Conservation (phyloP, 2,329 filamentous ascomycete species). For the Colletotrichum liaoningense region DNA sequence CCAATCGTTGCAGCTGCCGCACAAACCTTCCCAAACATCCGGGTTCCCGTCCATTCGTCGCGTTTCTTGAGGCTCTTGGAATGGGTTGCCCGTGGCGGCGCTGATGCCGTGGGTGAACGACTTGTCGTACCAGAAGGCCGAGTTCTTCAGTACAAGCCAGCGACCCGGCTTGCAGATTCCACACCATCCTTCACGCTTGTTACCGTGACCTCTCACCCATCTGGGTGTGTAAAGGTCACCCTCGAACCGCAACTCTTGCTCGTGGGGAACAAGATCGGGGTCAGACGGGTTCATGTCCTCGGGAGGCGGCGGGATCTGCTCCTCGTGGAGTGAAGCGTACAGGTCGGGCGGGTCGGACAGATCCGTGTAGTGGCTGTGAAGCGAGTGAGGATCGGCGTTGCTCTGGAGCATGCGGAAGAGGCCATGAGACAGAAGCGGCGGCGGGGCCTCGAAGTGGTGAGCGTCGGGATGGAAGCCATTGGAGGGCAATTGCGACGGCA, state of each 20-base stretch:
- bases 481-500: slow-evolving; percentile 54
- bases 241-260: slow-evolving; percentile 82
- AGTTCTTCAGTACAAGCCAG: slow-evolving; percentile 91
- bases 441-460: slow-evolving; percentile 68
- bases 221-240: slow-evolving; percentile 85
- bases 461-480: slow-evolving; percentile 59
- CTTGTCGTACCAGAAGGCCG: slow-evolving; percentile 94
- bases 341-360: slow-evolving; percentile 81
- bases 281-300: slow-evolving; percentile 86
- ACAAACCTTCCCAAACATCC: slow-evolving; percentile 84
- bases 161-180: slow-evolving; percentile 87
- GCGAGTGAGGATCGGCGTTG: slow-evolving; percentile 75
- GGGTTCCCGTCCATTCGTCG: slow-evolving; percentile 83
- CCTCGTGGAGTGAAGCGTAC: slow-evolving; percentile 79
- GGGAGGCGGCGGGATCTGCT: slow-evolving; percentile 78
- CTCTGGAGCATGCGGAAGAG: slow-evolving; percentile 80
- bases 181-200: slow-evolving; percentile 91
- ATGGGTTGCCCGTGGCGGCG: slow-evolving; percentile 81
- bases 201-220: slow-evolving; percentile 88
- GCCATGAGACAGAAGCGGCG: slow-evolving; percentile 75
- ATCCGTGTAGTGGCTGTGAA: slow-evolving; percentile 78
- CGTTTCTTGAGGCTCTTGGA: slow-evolving; percentile 81
- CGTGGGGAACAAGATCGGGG: slow-evolving; percentile 79
- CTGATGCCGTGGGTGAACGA: slow-evolving; percentile 90
- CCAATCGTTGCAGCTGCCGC: slow-evolving; percentile 83